A percentile compares a stretch with the other conserved stretches of the same genome.
phyloP scores from a whole-genome alignment of 371 early-diverging fungal genomes.

The Mycotypha africana region DNA sequence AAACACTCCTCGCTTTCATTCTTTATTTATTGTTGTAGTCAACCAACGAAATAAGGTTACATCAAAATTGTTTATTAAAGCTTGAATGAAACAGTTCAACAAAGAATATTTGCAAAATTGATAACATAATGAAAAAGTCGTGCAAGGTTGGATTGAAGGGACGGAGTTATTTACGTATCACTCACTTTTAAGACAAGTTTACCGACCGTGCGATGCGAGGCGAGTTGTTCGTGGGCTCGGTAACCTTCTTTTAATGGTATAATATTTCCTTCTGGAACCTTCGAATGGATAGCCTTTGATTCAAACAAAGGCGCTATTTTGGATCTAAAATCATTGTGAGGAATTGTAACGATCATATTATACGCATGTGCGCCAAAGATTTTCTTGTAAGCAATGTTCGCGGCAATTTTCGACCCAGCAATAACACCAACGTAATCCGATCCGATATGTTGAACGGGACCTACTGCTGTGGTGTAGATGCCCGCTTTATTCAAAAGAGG shows the following conservation, averaged over 20 bases:
- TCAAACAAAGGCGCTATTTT: conserved; percentile 9
- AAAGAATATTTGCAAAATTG: too few relatives aligned
- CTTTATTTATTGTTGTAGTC: too few relatives aligned
- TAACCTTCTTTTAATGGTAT: conserved; percentile 34
- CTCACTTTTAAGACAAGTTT: conserved; percentile 45
- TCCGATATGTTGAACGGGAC: conserved; percentile 22
- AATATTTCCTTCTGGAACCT: not conserved
- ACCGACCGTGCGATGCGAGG: conserved; percentile 41
- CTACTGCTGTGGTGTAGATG: conserved; percentile 39
- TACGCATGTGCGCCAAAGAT: conserved; percentile 5
- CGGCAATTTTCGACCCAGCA: not conserved
- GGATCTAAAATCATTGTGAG: conserved; percentile 3
- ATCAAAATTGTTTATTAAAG: too few relatives aligned
- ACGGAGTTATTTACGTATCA: too few relatives aligned
- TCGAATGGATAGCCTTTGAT: not conserved
- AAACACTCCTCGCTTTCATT: too few relatives aligned
- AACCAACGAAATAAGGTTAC: too few relatives aligned
- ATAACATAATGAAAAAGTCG: too few relatives aligned
- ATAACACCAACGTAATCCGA: conserved; percentile 2
- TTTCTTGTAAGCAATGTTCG: not conserved
- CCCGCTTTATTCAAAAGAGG: conserved; percentile 28
- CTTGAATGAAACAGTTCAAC: too few relatives aligned
- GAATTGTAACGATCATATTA: not conserved
- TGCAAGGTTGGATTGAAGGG: too few relatives aligned
- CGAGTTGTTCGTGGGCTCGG: conserved; percentile 34